Evolutionary conservation across 192 early-diverging fungal species (phyloP).

Genomic region (Coemansia sp.): DNA sequence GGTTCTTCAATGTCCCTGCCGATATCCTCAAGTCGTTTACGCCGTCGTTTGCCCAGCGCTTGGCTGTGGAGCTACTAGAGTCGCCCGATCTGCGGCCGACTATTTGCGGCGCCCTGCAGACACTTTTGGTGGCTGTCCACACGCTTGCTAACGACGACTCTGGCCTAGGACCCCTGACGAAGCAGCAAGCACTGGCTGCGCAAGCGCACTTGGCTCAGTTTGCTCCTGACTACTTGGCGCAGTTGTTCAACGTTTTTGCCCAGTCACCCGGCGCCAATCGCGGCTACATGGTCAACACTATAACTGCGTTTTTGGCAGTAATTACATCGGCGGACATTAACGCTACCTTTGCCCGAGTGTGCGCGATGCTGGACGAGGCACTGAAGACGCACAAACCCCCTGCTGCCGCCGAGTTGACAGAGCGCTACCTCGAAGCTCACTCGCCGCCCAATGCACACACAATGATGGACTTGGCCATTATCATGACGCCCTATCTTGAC

Average conservation of each 20-base stretch:
- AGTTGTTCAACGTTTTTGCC: constrained; percentile 80
- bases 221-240: constrained; percentile 70
- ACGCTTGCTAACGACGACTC: constrained; percentile 25
- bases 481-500: constrained; percentile 76
- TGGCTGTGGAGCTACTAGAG: constrained; percentile 76
- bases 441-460: constrained; percentile 78
- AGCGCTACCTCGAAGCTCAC: constrained; percentile 50
- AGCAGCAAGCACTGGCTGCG: constrained; percentile 62
- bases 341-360: constrained; percentile 66
- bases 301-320: constrained; percentile 67
- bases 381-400: constrained; percentile 59
- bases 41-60: constrained; percentile 66
- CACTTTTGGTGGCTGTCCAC: constrained; percentile 57
- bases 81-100: constrained; percentile 75
- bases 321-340: constrained; percentile 64
- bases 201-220: constrained; percentile 64
- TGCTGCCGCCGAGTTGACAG: constrained; percentile 55
- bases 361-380: constrained; percentile 60
- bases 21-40: constrained; percentile 70
- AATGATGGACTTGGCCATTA: constrained; percentile 83
- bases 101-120: constrained; percentile 73
- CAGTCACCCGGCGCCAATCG: constrained; percentile 64
- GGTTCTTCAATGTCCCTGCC: constrained; percentile 80
- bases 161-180: constrained; percentile 39
- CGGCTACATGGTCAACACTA: constrained; percentile 69